Conservation (phyloP, 1,284 basidiomycete species). For the Marasmius fiardii region DNA sequence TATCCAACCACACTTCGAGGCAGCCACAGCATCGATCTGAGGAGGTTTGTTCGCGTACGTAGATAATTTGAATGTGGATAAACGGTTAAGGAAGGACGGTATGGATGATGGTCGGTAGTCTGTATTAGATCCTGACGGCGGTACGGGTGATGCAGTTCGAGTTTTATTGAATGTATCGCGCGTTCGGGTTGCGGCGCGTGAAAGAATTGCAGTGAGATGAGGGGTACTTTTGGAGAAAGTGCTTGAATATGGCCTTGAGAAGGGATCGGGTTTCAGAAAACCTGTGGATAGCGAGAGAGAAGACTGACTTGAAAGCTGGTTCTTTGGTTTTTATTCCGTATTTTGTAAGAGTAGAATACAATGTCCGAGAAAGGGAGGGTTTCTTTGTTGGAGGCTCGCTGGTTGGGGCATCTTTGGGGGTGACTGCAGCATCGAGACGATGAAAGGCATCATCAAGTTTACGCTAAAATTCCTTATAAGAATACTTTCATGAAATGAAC, state of each 20-base stretch:
- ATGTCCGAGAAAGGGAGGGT: slow-evolving; percentile 48
- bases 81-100: slow-evolving; percentile 64
- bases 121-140: slow-evolving; percentile 36
- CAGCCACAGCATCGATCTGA: slow-evolving; percentile 70
- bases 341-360: slow-evolving; percentile 74
- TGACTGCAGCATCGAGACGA: slow-evolving; percentile 49
- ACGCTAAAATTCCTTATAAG: slow-evolving; percentile 37
- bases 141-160: slow-evolving; percentile 20
- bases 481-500: background rate
- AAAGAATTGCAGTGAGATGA: slow-evolving; percentile 62
- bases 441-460: slow-evolving; percentile 74
- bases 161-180: slow-evolving; percentile 46
- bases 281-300: slow-evolving; percentile 8
- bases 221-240: slow-evolving; percentile 54
- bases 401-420: slow-evolving; percentile 22
- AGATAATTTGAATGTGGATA: slow-evolving; percentile 71
- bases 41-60: slow-evolving; percentile 77
- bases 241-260: slow-evolving; percentile 14
- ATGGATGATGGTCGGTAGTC: slow-evolving; percentile 78
- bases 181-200: slow-evolving; percentile 57
- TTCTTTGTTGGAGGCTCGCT: slow-evolving; percentile 49
- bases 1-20: slow-evolving; percentile 74
- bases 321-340: slow-evolving; percentile 63
- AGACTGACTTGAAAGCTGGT: slow-evolving; percentile 35
- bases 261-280: slow-evolving; percentile 4